phyloP scores from a whole-genome alignment of 2,329 filamentous ascomycete genomes.

The Drechmeria coniospora region DNA sequence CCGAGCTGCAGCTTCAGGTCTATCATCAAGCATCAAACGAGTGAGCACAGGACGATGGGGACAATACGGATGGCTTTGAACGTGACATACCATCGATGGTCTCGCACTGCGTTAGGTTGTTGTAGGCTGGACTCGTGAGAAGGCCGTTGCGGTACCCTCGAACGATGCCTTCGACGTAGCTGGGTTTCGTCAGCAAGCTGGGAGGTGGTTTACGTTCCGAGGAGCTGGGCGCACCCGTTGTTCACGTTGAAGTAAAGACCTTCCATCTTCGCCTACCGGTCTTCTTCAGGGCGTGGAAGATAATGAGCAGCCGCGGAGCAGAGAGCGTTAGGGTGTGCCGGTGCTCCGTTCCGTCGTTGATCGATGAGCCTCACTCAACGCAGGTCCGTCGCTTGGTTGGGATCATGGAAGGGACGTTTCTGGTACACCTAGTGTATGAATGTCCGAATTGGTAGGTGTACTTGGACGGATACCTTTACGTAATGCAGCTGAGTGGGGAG shows the following conservation, averaged over 20 bases:
- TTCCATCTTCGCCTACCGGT: slow-evolving; percentile 45
- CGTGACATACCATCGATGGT: slow-evolving; percentile 64
- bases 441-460: too few relatives aligned
- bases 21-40: slow-evolving; percentile 19
- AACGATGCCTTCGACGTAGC: slow-evolving; percentile 94
- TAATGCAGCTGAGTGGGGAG: too few relatives aligned
- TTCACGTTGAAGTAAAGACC: slow-evolving; percentile 90
- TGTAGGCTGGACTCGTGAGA: slow-evolving; percentile 79
- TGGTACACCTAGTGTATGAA: too few relatives aligned
- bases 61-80: too few relatives aligned
- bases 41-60: too few relatives aligned
- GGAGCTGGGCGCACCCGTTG: slow-evolving; percentile 50
- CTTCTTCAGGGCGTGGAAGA: neutral
- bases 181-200: slow-evolving; percentile 23
- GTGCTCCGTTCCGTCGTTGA: too few relatives aligned
- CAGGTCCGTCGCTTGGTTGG: too few relatives aligned
- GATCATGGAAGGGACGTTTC: too few relatives aligned
- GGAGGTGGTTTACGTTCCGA: slow-evolving; percentile 8
- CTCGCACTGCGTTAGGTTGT: slow-evolving; percentile 94
- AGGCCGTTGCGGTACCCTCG: slow-evolving; percentile 92
- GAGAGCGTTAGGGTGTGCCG: too few relatives aligned
- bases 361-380: too few relatives aligned
- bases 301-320: neutral
- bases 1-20: slow-evolving; percentile 97
- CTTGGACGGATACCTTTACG: too few relatives aligned